A percentile compares a stretch with the other conserved stretches of the same genome.
Conservation (phyloP, 345 rosid genomes). For the Mercurialis annua region DNA sequence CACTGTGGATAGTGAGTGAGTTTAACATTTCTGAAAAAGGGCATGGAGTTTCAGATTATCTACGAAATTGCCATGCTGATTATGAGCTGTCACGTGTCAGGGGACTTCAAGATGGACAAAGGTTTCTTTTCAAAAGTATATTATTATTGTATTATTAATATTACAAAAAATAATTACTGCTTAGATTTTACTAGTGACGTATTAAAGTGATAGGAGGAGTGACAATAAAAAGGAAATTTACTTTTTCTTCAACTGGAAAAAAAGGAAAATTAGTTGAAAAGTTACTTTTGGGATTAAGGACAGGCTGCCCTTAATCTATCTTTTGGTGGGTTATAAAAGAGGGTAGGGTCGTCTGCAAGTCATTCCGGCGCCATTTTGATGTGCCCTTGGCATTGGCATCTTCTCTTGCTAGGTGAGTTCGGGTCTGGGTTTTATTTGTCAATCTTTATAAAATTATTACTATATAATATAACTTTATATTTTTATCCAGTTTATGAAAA, state of each 20-base stretch:
- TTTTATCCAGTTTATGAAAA: no score
- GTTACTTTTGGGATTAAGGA: slow-evolving; percentile 1
- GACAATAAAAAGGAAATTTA: background rate
- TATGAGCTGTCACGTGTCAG: slow-evolving; percentile 14
- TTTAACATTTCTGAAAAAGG: background rate
- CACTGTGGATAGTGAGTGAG: slow-evolving; percentile 3
- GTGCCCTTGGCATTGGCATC: background rate
- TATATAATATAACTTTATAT: no score
- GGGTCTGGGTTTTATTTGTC: no score
- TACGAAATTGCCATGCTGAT: slow-evolving; percentile 22
- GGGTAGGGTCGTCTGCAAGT: background rate
- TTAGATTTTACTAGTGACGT: slow-evolving; percentile 10
- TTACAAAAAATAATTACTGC: no score
- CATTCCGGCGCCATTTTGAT: background rate
- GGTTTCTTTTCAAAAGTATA: background rate
- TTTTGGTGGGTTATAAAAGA: background rate
- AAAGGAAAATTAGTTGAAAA: background rate
- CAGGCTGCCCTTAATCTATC: background rate
- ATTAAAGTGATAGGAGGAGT: slow-evolving; percentile 5
- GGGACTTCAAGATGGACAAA: background rate
- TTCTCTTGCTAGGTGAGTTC: background rate
- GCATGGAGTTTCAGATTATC: background rate
- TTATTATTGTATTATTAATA: background rate
- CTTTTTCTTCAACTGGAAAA: no score
- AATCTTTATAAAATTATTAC: no score